phyloP scores from a whole-genome alignment of 2,329 filamentous ascomycete genomes.

The Metarhizium humberi region DNA sequence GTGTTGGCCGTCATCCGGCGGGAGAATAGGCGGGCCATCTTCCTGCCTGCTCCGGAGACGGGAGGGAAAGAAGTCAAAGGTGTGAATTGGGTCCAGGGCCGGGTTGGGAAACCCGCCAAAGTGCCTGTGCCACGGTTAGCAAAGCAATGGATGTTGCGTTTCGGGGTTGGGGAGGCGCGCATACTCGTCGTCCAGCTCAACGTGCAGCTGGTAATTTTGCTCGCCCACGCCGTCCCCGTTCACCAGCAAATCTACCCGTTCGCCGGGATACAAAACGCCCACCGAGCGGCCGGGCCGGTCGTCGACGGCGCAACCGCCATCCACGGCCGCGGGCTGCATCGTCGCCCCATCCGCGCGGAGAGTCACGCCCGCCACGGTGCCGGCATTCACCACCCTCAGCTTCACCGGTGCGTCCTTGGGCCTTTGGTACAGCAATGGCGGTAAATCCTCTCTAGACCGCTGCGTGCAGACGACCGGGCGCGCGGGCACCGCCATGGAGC shows the following conservation, averaged over 20 bases:
- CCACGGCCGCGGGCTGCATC: constrained; percentile 12
- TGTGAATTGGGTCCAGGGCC: constrained; percentile 11
- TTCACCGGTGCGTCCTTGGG: constrained; percentile 3
- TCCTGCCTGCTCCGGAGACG: not conserved
- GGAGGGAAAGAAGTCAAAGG: constrained; percentile 7
- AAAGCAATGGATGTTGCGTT: not conserved
- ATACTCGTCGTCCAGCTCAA: constrained; percentile 18
- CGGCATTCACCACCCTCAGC: constrained; percentile 15
- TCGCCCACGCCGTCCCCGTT: constrained; percentile 7
- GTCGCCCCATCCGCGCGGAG: constrained; percentile 12
- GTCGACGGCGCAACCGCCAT: constrained; percentile 12
- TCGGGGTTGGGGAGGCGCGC: not conserved
- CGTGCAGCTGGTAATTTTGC: constrained; percentile 9
- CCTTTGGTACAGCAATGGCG: constrained; percentile 8
- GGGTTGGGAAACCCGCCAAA: constrained; percentile 13
- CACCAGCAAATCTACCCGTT: constrained; percentile 14
- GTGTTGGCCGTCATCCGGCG: not conserved
- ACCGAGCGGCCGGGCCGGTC: constrained; percentile 7
- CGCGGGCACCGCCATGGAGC: constrained; percentile 18
- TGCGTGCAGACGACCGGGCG: constrained; percentile 13
- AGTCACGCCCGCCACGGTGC: constrained; percentile 13
- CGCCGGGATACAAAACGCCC: constrained; percentile 17
- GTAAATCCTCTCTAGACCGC: constrained; percentile 2
- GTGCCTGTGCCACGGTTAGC: constrained; percentile 9
- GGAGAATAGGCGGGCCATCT: not conserved